These are phyloP conservation scores for Rhizophagus prolifer DNA, from an alignment of 192 early-diverging fungal genomes.

Conservation along the genomic window DNA sequence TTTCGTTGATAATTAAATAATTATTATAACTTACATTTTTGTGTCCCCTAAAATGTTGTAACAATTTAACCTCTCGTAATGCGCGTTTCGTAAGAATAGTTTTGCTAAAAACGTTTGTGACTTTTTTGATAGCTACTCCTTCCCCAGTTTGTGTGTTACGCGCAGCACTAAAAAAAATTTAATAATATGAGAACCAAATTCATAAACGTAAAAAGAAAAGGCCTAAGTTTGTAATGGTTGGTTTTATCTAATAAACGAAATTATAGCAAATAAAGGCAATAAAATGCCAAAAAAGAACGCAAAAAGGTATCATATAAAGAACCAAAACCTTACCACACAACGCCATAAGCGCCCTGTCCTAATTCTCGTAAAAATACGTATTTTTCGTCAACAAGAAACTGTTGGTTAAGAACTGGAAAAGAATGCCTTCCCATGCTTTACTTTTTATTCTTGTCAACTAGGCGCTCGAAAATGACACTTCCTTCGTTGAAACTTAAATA, in stretches of 20 bases:
- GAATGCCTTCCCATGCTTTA: constrained; percentile 43
- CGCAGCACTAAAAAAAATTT: constrained; percentile 60
- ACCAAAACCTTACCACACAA: constrained; percentile 71
- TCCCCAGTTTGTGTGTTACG: constrained; percentile 65
- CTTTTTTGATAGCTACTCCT: constrained; percentile 89
- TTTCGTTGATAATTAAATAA: no score
- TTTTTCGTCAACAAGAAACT: constrained; percentile 50
- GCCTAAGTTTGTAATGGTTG: background rate
- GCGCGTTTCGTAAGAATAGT: constrained; percentile 86
- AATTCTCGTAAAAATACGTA: constrained; percentile 81
- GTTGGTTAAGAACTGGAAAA: constrained; percentile 49
- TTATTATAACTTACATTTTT: constrained; percentile 63
- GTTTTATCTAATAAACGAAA: background rate
- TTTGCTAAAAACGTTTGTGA: constrained; percentile 80
- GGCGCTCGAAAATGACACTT: background rate
- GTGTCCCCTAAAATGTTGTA: constrained; percentile 90
- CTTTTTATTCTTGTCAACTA: background rate
- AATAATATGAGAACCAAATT: background rate
- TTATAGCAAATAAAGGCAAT: background rate
- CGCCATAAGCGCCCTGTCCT: constrained; percentile 89
- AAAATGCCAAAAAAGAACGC: background rate
- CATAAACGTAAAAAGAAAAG: background rate
- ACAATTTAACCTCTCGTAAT: constrained; percentile 88
- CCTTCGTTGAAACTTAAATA: background rate
- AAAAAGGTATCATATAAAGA: background rate